Evolutionary conservation across 306 rosid genomes (phyloP), one percentile per base, ranked within the genome.

Genomic region (Cicer arietinum): DNA sequence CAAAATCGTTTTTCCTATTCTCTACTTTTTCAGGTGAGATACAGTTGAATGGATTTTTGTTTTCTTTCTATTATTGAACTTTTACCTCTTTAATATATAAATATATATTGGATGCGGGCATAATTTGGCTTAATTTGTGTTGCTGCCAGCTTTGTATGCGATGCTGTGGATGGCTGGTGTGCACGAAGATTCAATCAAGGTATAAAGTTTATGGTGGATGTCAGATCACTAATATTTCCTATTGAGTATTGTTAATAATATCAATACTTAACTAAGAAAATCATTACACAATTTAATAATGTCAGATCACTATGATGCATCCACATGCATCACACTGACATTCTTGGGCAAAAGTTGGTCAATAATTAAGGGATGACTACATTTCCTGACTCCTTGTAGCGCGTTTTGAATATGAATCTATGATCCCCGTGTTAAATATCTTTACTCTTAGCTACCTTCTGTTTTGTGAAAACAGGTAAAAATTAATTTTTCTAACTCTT

Each of bases 111-210:
- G 30, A 39, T 35, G 53, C 1, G 80, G 39, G 37, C 18, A 20
- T 77, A 75, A 78, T 52, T 54, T 86, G 77, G 65, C 69, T 81
- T n/a, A 57, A 25, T 64, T 59, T 78, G 7, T 82, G 67, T 73
- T 87, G 76, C 53, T 87, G 76, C 53, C 91, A 95, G 99, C 87
- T 95, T 95, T 85, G 97, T 92, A 14, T 92, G 97, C 10, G 99
- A 95, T 84, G 98, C 90, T 45, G 79, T 95, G 20, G 99, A 95
- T 81, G 99, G 99, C 62, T 95, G 99, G 99, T 89, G 96, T 84
- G 99, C 99, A 79, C 99, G 98, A 81, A 95, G 85, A 83, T 95
- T 95, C 81, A 95, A 95, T 80, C 99, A 95, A 86, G 99, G 99
- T 95, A 92, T 71, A 47, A 1, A 35, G 17, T 66, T 13, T 35